These are phyloP conservation scores for Pascua guehoae DNA, from an alignment of 1,284 basidiomycete species.

Conservation along the genomic window DNA sequence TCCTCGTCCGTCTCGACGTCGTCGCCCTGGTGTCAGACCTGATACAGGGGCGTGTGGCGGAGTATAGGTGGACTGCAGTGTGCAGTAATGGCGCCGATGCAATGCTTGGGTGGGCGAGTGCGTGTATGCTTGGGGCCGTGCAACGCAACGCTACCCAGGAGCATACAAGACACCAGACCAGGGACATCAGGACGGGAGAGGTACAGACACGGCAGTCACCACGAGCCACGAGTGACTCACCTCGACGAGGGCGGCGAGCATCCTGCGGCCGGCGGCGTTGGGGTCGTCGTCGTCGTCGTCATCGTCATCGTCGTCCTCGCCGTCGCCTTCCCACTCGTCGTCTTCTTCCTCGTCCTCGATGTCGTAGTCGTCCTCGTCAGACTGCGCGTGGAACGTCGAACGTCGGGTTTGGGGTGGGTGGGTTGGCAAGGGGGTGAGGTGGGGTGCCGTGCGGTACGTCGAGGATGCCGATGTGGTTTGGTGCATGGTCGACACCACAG, in stretches of 20 bases:
- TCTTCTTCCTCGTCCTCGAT: conserved; percentile 19
- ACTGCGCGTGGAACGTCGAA: background rate
- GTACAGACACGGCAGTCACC: background rate
- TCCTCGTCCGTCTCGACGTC: conserved; percentile 17
- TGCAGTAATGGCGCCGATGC: too few species aligned
- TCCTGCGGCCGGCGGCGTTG: conserved; percentile 14
- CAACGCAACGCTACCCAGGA: too few species aligned
- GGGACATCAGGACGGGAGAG: too few species aligned
- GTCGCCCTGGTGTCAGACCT: conserved; percentile 8
- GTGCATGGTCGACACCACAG: background rate
- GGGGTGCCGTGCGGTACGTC: background rate
- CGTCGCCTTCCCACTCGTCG: conserved; percentile 9
- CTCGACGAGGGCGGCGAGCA: conserved; percentile 17
- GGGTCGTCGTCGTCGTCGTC: conserved; percentile 19
- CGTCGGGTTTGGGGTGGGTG: background rate
- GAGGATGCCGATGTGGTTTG: background rate
- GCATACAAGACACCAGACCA: too few species aligned
- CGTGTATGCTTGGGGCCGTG: too few species aligned
- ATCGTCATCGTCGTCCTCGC: conserved; percentile 10
- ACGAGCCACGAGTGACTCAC: conserved; percentile 12
- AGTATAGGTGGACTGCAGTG: too few species aligned
- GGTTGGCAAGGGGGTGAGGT: background rate
- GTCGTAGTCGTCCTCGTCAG: conserved; percentile 1
- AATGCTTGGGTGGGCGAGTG: too few species aligned
- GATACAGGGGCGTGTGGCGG: background rate